phyloP scores from a whole-genome alignment of 2,329 filamentous ascomycete genomes.

The Zelopaecilomyces penicillatus region DNA sequence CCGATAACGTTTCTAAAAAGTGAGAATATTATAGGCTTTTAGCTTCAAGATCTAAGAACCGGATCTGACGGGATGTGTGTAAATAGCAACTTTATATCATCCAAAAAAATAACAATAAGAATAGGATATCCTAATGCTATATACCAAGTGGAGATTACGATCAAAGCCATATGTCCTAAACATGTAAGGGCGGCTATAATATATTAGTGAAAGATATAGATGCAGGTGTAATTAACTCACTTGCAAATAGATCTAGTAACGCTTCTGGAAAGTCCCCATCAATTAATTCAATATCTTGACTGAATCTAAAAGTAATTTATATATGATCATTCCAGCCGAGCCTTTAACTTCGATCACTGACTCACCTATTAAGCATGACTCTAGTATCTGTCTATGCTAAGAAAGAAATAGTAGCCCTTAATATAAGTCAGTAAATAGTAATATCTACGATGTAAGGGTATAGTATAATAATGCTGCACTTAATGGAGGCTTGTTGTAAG shows the following conservation, averaged over 20 bases:
- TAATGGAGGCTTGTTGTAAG: too few species aligned
- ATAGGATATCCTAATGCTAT: constrained; percentile 1
- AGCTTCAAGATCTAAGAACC: constrained; percentile 44
- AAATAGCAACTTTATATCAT: constrained; percentile 21
- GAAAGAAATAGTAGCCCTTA: neutral
- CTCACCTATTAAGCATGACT: neutral
- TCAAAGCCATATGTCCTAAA: neutral
- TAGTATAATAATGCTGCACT: neutral
- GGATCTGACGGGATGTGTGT: constrained; percentile 45
- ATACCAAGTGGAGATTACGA: constrained; percentile 7
- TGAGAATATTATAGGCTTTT: constrained; percentile 35
- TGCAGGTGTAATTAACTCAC: neutral
- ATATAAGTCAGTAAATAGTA: too few species aligned
- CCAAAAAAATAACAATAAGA: neutral
- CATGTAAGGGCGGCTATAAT: neutral
- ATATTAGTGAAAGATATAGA: neutral
- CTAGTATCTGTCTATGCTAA: neutral
- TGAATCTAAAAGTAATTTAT: too few species aligned
- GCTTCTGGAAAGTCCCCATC: neutral
- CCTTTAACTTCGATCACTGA: too few species aligned
- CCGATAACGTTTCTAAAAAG: constrained; percentile 26
- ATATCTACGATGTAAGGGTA: too few species aligned
- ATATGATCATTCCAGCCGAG: too few species aligned
- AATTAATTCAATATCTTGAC: neutral
- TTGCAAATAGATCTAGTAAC: neutral